phyloP scores from a whole-genome alignment of 805 yeast species.

The Starmerella apicola region DNA sequence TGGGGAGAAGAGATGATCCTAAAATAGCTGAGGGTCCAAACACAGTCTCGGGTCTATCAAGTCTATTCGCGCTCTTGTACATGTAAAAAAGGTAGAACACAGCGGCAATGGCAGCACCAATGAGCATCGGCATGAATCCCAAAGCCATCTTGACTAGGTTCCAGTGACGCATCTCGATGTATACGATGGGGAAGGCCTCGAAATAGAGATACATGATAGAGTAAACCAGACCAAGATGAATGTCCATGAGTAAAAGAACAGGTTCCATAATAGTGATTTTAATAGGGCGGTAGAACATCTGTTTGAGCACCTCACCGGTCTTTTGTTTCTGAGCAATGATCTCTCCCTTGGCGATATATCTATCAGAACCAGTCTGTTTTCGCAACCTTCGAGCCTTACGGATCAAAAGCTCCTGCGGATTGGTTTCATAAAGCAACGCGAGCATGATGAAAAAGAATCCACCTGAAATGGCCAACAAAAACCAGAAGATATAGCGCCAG shows the following conservation, averaged over 20 bases:
- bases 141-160: constrained; percentile 37
- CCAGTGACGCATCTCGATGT: constrained; percentile 34
- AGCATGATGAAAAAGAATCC: constrained; percentile 29
- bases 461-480: constrained; percentile 32
- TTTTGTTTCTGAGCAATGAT: constrained; percentile 3
- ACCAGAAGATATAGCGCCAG: constrained; percentile 50
- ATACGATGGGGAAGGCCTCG: constrained; percentile 52
- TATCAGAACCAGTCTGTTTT: constrained; percentile 28
- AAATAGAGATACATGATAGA: constrained; percentile 44
- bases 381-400: constrained; percentile 40
- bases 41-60: constrained; percentile 12
- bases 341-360: constrained; percentile 16
- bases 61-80: neutral
- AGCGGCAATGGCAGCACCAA: constrained; percentile 37
- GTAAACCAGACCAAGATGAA: constrained; percentile 41
- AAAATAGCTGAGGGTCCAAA: constrained; percentile 27
- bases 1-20: constrained; percentile 34
- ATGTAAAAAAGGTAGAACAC: constrained; percentile 10
- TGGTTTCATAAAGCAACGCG: constrained; percentile 40
- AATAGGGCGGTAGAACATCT: constrained; percentile 29
- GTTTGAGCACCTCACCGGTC: constrained; percentile 6
- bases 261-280: constrained; percentile 42
- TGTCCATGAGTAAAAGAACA: constrained; percentile 39
- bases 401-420: constrained; percentile 33
- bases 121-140: constrained; percentile 36